Base-by-base conservation (phyloP, 257 asterid species). In the Vinca minor region DNA sequence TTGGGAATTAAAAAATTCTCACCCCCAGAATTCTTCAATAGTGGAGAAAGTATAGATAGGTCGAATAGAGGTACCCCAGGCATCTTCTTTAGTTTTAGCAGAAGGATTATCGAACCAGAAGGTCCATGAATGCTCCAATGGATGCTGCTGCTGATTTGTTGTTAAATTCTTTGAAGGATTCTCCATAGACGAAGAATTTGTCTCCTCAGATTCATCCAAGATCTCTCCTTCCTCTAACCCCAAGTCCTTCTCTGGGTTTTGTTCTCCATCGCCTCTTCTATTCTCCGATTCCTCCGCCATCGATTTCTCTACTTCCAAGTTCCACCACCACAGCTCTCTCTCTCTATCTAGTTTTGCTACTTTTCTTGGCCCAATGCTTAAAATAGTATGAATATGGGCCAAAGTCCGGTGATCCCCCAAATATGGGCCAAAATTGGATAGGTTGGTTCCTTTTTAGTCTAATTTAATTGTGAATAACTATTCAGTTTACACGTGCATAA, bases 21-120 rank as follows among this genome's bases (percentile, higher is more conserved):
- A 80, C 79, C 86, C 71, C 86, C 86, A 81, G 59, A 81, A 81
- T 59, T 76, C 82, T 71, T 81, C 86, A 41, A 64, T 80, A 18
- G 84, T 69, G 49, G 84, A 78, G 78, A 81, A 81, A 66, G 86
- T 78, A 59, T 75, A 76, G 65, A 81, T 76, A 39, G 82, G 77
- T 6, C 78, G 71, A 3, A 78, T 71, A 25, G 76, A 62, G 61
- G 69, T 79, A 25, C 84, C 86, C 84, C 84, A 81, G 70, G 55
- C 23, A 49, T 6, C 60, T 65, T 78, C 70, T 23, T 65, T 78
- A 0, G 74, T 55, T 45, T 70, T 78, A 13, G 76, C 82, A 20
- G 80, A 66, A 17, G 71, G 75, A 32, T 68, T 81, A 69, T 72
- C 79, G 52, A 75, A 79, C 82, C 77, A 74, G 70, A 78, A 63